A percentile compares a stretch with the other conserved stretches of the same genome.
phyloP scores from a whole-genome alignment of 2,329 filamentous ascomycete species.

The Trichoderma sp. region DNA sequence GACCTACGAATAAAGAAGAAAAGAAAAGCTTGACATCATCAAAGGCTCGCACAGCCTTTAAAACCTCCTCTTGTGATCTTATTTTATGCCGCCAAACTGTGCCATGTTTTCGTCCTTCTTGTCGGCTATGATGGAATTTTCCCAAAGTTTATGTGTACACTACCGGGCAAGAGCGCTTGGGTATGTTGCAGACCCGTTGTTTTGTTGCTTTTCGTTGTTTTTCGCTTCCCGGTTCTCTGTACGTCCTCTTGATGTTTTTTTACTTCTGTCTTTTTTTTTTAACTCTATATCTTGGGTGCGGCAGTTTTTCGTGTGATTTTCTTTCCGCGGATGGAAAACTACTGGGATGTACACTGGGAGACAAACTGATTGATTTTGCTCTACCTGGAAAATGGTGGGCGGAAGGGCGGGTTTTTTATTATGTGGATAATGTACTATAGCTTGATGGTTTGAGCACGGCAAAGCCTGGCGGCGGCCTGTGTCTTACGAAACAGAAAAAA shows the following conservation, averaged over 20 bases:
- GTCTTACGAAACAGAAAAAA: slow-evolving; percentile 8
- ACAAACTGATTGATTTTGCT: slow-evolving; percentile 7
- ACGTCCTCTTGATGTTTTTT: slow-evolving; percentile 1
- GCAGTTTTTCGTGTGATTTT: neutral
- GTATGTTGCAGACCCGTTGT: slow-evolving; percentile 20
- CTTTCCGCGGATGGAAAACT: slow-evolving; percentile 9
- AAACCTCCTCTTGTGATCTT: neutral
- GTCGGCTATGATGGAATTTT: slow-evolving; percentile 13
- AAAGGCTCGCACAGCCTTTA: slow-evolving; percentile 5
- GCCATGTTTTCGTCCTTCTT: slow-evolving; percentile 14
- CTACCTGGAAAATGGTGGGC: slow-evolving; percentile 25
- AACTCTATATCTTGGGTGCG: slow-evolving; percentile 2
- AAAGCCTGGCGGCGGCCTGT: slow-evolving; percentile 19
- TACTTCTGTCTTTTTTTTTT: slow-evolving; percentile 3
- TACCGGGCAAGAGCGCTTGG: slow-evolving; percentile 24
- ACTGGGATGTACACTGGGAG: slow-evolving; percentile 11
- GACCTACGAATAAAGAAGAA: slow-evolving; percentile 33
- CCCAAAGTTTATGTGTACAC: slow-evolving; percentile 13
- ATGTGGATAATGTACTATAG: slow-evolving; percentile 25
- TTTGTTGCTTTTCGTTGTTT: slow-evolving; percentile 6
- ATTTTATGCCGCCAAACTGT: neutral
- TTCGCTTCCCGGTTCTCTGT: neutral
- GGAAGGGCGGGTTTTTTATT: slow-evolving; percentile 4
- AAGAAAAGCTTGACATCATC: neutral
- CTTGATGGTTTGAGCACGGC: slow-evolving; percentile 20